A percentile compares a stretch with the other conserved stretches of the same genome.
phyloP scores from a whole-genome alignment of 805 yeast species.

The Zygotorulaspora florentina region DNA sequence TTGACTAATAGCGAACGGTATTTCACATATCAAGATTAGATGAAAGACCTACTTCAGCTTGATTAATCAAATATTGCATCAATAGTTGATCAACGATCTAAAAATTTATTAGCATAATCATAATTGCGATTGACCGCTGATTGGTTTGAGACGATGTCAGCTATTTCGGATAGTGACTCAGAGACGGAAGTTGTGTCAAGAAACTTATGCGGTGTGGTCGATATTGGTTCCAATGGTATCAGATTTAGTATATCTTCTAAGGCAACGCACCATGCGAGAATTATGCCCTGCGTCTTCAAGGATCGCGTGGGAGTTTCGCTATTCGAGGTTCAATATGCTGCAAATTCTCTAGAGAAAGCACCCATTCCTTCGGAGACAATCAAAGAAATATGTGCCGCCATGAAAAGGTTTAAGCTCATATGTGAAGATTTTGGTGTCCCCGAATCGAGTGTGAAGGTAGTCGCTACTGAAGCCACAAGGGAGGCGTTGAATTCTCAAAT shows the following conservation, averaged over 20 bases:
- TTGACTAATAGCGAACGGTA: no score
- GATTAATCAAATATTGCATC: no score
- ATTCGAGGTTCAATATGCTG: slow-evolving; percentile 53
- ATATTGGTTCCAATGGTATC: slow-evolving; percentile 73
- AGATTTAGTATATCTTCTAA: slow-evolving; percentile 68
- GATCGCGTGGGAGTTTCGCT: slow-evolving; percentile 68
- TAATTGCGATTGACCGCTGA: no score
- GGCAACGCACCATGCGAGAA: slow-evolving; percentile 65
- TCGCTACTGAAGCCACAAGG: slow-evolving; percentile 73
- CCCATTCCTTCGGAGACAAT: slow-evolving; percentile 59
- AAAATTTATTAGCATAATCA: no score
- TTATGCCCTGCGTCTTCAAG: slow-evolving; percentile 73
- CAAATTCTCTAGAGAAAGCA: slow-evolving; percentile 38
- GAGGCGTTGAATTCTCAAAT: slow-evolving; percentile 62
- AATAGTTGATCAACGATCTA: no score
- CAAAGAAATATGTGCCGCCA: slow-evolving; percentile 54
- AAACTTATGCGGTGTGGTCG: slow-evolving; percentile 62
- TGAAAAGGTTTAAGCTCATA: slow-evolving; percentile 62
- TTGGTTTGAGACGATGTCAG: slow-evolving; percentile 16
- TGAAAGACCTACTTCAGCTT: no score
- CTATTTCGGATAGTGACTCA: slow-evolving; percentile 28
- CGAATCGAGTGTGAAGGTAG: slow-evolving; percentile 54
- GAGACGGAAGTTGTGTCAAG: slow-evolving; percentile 57
- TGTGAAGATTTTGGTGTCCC: slow-evolving; percentile 74
- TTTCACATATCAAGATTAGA: neutral